Evolutionary conservation across 2,329 filamentous ascomycete species (phyloP).

Genomic region (Cadophora luteo-olivacea): DNA sequence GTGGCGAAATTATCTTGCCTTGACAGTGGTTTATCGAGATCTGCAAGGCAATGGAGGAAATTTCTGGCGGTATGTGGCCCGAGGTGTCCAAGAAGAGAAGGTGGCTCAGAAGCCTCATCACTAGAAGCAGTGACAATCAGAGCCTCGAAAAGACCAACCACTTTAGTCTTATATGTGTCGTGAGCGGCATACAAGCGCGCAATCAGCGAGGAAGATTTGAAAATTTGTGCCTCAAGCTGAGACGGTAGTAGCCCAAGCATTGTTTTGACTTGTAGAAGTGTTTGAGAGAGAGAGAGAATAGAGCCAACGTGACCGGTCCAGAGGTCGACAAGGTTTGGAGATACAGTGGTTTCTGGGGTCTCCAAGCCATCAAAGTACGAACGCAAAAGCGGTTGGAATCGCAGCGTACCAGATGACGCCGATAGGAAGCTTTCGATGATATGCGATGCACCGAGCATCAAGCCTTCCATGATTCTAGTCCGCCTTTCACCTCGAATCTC

Average conservation of each 20-base stretch:
- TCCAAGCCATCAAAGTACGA: constrained; percentile 69
- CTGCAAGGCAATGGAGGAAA: constrained; percentile 80
- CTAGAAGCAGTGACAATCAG: constrained; percentile 74
- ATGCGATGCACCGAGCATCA: constrained; percentile 77
- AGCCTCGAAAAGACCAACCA: constrained; percentile 73
- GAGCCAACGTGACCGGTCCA: constrained; percentile 68
- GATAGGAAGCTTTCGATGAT: constrained; percentile 80
- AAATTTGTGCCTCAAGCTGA: constrained; percentile 77
- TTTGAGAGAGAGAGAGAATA: constrained; percentile 70
- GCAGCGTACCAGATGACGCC: constrained; percentile 70
- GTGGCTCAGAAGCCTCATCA: constrained; percentile 70
- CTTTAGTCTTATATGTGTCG: constrained; percentile 68
- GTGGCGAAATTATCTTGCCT: constrained; percentile 68
- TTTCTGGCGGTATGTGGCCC: constrained; percentile 82
- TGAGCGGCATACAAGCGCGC: constrained; percentile 77
- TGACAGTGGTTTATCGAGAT: constrained; percentile 77
- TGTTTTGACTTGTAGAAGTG: constrained; percentile 73
- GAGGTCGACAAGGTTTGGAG: constrained; percentile 59
- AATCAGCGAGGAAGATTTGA: constrained; percentile 79
- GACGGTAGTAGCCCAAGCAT: constrained; percentile 67
- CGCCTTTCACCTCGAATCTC: constrained; percentile 11
- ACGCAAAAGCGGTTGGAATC: constrained; percentile 78
- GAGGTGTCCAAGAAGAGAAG: constrained; percentile 91
- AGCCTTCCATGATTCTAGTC: constrained; percentile 43
- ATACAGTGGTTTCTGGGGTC: constrained; percentile 66